Evolutionary conservation across 192 early-diverging fungal species (phyloP), one percentile per base, ranked within the genome.

Genomic region (Dissophora globulifera): DNA sequence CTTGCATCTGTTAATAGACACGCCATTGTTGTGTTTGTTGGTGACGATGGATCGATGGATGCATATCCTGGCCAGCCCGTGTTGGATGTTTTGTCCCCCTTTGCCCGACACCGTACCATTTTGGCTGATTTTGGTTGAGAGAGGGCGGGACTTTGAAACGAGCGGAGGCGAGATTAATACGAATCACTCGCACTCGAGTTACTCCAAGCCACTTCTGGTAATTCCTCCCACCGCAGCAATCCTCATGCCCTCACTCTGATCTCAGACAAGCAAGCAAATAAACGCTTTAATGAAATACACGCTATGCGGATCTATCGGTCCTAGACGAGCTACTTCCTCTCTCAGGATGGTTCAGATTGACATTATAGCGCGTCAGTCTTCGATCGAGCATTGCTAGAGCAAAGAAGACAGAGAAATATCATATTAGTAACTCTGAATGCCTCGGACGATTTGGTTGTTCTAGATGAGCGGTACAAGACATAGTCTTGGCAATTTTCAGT

Each of bases 111-210:
- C 41, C 42, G 29, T 58, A 58, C 55, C 55, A 58, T 58, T 58
- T 58, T 58, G 55, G 55, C 55, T 58, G 55, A 58, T 58, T 58
- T 58, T 58, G n/a, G 55, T 58, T 58, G 55, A 58, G 45, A 58
- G 55, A 58, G 35, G 53, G 55, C 55, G 42, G 25, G 55, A 58
- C 23, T 43, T 41, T 45, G 55, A 58, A 35, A 35, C n/a, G n/a
- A n/a, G 41, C n/a, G 41, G n/a, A 42, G n/a, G 41, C 12, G 41
- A 42, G n/a, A n/a, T n/a, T n/a, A n/a, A n/a, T n/a, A n/a, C n/a
- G n/a, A n/a, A n/a, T n/a, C n/a, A n/a, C n/a, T n/a, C n/a, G n/a
- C n/a, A n/a, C n/a, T n/a, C n/a, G n/a, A n/a, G n/a, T n/a, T n/a
- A n/a, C n/a, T n/a, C 46, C 22, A 22, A 47, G 7, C 22, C n/a